Evolutionary conservation across 805 yeast species (phyloP).

Genomic region (Kluyveromyces aestuarii): DNA sequence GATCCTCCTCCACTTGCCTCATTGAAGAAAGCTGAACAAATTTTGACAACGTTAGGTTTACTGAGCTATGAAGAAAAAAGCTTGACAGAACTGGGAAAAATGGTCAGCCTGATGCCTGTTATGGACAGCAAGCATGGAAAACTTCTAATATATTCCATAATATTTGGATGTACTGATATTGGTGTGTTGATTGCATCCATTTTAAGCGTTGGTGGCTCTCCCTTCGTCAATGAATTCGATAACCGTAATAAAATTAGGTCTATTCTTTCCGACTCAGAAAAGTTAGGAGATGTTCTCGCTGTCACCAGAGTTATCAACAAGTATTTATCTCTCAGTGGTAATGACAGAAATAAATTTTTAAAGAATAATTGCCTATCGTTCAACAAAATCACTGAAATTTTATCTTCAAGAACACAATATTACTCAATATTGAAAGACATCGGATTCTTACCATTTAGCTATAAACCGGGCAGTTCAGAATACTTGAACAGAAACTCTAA

Average conservation of each 20-base stretch:
- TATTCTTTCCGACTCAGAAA: constrained; percentile 24
- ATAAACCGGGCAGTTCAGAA: constrained; percentile 23
- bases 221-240: constrained; percentile 57
- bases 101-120: constrained; percentile 72
- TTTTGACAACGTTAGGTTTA: constrained; percentile 66
- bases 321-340: constrained; percentile 32
- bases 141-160: constrained; percentile 64
- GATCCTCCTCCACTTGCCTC: constrained; percentile 61
- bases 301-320: constrained; percentile 48
- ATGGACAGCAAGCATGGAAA: constrained; percentile 81
- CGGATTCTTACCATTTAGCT: constrained; percentile 60
- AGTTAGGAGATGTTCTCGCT: constrained; percentile 68
- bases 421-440: constrained; percentile 63
- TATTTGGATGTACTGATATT: constrained; percentile 72
- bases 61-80: constrained; percentile 35
- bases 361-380: constrained; percentile 52
- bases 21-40: constrained; percentile 32
- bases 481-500: constrained; percentile 42
- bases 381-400: constrained; percentile 59
- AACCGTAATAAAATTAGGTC: constrained; percentile 54
- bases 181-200: constrained; percentile 79
- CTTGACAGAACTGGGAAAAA: constrained; percentile 71
- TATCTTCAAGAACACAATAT: constrained; percentile 62
- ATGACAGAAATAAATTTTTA: constrained; percentile 36
- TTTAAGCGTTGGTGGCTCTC: constrained; percentile 55